Conservation (phyloP, 192 early-diverging fungal genomes). For the Coemansia sp. region DNA sequence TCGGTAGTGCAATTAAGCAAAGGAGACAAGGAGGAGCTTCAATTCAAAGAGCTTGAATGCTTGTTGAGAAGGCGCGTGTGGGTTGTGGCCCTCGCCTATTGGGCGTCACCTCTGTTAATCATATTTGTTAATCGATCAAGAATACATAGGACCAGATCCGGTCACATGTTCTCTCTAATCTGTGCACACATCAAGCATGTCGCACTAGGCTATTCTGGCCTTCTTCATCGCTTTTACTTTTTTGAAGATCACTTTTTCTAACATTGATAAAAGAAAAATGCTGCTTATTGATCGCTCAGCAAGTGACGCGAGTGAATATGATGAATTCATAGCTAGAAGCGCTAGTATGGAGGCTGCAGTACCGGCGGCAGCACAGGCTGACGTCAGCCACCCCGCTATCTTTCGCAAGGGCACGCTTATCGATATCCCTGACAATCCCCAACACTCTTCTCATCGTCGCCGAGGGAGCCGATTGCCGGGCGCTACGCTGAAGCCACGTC, state of each 20-base stretch:
- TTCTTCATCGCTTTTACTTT: not conserved
- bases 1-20: not conserved
- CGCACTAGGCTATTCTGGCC: not conserved
- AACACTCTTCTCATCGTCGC: not conserved
- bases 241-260: not conserved
- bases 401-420: constrained; percentile 43
- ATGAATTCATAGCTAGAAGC: constrained; percentile 26
- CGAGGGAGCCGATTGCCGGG: not conserved
- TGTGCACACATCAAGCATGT: not conserved
- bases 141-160: not conserved
- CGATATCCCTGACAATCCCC: constrained; percentile 33
- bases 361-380: constrained; percentile 61
- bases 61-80: not conserved
- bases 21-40: not conserved
- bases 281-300: not conserved
- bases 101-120: not conserved
- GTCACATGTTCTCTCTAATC: not conserved
- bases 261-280: not conserved
- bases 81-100: constrained; percentile 6
- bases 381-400: constrained; percentile 33
- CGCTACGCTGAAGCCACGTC: constrained; percentile 15
- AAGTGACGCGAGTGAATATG: not conserved
- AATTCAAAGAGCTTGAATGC: not conserved
- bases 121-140: not conserved
- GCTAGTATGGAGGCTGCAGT: constrained; percentile 25